phyloP scores from a whole-genome alignment of 305 asterid species.

The Stenogyne calaminthoides region DNA sequence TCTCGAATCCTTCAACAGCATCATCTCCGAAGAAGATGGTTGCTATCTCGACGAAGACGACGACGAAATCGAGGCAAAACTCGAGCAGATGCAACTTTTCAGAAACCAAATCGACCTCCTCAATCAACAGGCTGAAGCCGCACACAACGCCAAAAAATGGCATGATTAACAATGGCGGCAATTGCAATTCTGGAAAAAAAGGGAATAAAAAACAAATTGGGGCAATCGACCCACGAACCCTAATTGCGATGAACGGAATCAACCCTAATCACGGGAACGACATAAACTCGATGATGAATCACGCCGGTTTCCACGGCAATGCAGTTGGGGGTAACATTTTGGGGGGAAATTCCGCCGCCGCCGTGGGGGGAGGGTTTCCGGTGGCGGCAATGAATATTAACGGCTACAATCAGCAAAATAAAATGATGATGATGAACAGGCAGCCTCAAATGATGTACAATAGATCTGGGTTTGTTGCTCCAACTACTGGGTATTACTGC shows the following conservation, averaged over 20 bases:
- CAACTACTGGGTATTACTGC: slow-evolving; percentile 57
- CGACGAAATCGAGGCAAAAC: slow-evolving; percentile 21
- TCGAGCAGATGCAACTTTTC: slow-evolving; percentile 40
- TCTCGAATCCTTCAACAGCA: slow-evolving; percentile 50
- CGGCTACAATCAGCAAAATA: slow-evolving; percentile 7
- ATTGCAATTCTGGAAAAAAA: slow-evolving; percentile 26
- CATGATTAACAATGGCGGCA: slow-evolving; percentile 14
- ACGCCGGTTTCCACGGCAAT: slow-evolving; percentile 77
- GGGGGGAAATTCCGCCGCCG: slow-evolving; percentile 30
- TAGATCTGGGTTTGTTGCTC: slow-evolving; percentile 58
- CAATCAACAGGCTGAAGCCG: slow-evolving; percentile 45
- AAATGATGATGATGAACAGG: slow-evolving; percentile 54
- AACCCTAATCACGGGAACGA: slow-evolving; percentile 45
- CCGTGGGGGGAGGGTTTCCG: slow-evolving; percentile 27
- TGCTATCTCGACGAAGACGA: slow-evolving; percentile 21
- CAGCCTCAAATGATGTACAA: slow-evolving; percentile 82
- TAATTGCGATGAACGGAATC: slow-evolving; percentile 37
- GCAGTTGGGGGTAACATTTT: slow-evolving; percentile 29
- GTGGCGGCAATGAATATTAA: slow-evolving; percentile 29
- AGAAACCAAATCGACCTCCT: slow-evolving; percentile 50
- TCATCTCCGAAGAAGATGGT: slow-evolving; percentile 38
- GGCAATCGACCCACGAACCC: slow-evolving; percentile 41
- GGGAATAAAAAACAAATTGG: slow-evolving; percentile 35
- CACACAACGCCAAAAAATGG: slow-evolving; percentile 38
- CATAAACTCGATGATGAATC: slow-evolving; percentile 65